These are phyloP conservation scores for Phytophthora citricola DNA, from an alignment of 352 stramenopile species.

Conservation along the genomic window DNA sequence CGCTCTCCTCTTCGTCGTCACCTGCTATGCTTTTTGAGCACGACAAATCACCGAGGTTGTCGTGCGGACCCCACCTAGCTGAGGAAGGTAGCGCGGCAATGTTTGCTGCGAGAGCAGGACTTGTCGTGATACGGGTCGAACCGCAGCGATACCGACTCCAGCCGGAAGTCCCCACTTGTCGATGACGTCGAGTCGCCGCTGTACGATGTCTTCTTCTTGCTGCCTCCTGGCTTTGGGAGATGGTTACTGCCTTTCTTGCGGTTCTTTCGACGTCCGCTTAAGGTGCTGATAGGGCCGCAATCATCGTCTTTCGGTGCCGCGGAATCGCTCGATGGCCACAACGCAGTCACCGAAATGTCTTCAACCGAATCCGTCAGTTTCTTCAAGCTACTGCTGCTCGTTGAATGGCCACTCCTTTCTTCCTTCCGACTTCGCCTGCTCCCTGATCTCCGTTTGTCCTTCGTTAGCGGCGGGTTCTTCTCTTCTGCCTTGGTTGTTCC, in stretches of 20 bases:
- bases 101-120: constrained; percentile 42
- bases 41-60: constrained; percentile 31
- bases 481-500: constrained; percentile 55
- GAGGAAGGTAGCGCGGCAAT: constrained; percentile 52
- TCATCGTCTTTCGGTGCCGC: constrained; percentile 55
- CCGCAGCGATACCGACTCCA: constrained; percentile 38
- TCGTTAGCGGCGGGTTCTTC: constrained; percentile 35
- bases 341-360: constrained; percentile 22
- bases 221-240: constrained; percentile 40
- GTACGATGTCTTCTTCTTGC: constrained; percentile 48
- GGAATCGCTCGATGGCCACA: constrained; percentile 32
- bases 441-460: constrained; percentile 54
- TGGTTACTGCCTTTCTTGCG: constrained; percentile 55
- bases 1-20: constrained; percentile 24
- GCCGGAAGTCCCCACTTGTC: constrained; percentile 25
- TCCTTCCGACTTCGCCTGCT: constrained; percentile 48
- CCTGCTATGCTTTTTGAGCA: constrained; percentile 24
- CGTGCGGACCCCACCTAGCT: constrained; percentile 39
- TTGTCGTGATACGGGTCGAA: constrained; percentile 57
- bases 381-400: constrained; percentile 45
- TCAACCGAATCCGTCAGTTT: constrained; percentile 44
- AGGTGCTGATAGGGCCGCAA: constrained; percentile 19
- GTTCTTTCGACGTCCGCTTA: constrained; percentile 41
- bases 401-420: constrained; percentile 40
- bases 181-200: constrained; percentile 9